These are phyloP conservation scores for Anthracocystis panici-leucophaei DNA, from an alignment of 1,284 basidiomycete species.

Conservation along the genomic window DNA sequence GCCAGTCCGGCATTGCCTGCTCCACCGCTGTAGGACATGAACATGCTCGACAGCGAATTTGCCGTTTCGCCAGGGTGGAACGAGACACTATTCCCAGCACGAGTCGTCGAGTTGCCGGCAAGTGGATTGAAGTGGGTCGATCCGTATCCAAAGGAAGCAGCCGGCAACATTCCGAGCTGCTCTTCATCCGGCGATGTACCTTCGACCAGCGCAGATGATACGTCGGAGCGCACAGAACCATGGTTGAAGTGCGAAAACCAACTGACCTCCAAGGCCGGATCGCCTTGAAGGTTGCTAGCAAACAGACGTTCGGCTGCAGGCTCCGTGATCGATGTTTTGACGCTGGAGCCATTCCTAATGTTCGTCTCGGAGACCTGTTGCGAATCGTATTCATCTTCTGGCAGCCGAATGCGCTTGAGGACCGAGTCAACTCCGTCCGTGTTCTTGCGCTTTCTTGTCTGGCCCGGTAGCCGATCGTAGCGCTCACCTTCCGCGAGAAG, in stretches of 20 bases:
- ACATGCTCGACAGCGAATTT: constrained; percentile 45
- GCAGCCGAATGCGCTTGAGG: constrained; percentile 39
- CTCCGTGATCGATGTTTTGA: constrained; percentile 3
- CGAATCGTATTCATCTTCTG: constrained; percentile 19
- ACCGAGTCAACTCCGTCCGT: constrained; percentile 35
- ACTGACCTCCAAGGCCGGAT: constrained; percentile 30
- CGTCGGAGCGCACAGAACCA: constrained; percentile 30
- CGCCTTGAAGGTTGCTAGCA: constrained; percentile 4
- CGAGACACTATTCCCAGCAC: constrained; percentile 12
- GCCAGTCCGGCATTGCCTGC: neutral
- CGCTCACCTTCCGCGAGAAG: constrained; percentile 41
- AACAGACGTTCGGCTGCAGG: neutral
- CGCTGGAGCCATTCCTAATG: neutral
- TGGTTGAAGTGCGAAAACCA: constrained; percentile 44
- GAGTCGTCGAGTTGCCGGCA: constrained; percentile 42
- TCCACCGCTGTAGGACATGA: constrained; percentile 32
- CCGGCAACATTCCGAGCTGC: constrained; percentile 9
- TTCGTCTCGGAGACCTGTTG: neutral
- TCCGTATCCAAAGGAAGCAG: constrained; percentile 38
- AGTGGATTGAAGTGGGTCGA: constrained; percentile 47
- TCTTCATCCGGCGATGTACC: constrained; percentile 35
- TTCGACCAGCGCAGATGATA: constrained; percentile 28
- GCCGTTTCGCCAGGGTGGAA: constrained; percentile 32
- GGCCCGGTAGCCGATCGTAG: constrained; percentile 24
- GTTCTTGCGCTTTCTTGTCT: constrained; percentile 30